Base-by-base conservation (phyloP, 1,139 yeast species). In the Scheffersomyces illinoinensis region DNA sequence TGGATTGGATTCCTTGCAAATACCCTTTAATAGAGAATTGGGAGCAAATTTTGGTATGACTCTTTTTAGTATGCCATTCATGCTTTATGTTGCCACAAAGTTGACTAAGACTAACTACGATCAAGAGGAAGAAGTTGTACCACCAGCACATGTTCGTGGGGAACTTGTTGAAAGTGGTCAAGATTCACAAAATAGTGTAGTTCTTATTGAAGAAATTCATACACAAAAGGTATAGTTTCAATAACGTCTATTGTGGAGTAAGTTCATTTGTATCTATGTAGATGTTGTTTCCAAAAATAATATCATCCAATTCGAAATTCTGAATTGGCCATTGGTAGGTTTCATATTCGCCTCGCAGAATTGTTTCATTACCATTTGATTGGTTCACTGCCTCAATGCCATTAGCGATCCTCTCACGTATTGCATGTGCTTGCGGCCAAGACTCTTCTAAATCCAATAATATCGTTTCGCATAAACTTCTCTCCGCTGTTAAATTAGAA, bases 21-120 rank as follows among this genome's bases (percentile, higher is more conserved):
- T 53, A 14, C 56, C 57, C 14, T 60, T 51, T 57, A 46, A 57
- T 23, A 58, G 53, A 23, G 60, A 60, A 52, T 52, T 60, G 24
- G 61, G 58, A 2, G 61, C 61, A 18, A 60, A 60, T 56, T 60
- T 60, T 52, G 60, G 60, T 2, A 56, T 60, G 60, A 59, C 58
- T 58, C 47, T 54, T 17, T 59, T 60, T 39, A 60, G 63, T 53
- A 60, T 60, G 63, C 63, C 63, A 14, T 53, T 60, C 5, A 60
- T 60, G 63, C 52, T 60, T 50, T 7, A 57, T 46, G 63, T 59
- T 5, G 61, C 63, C 4, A 24, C 50, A 50, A 59, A 57, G 47
- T 59, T 59, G 18, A 53, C 56, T 17, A 48, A 59, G 48, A 59
- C 59, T 1, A 59, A 50, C 39, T 59, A 57, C 43, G 51, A 50